Evolutionary conservation across 2,329 filamentous ascomycete genomes (phyloP), one percentile per base, ranked within the genome.

Genomic region (Sporothrix schenckii): DNA sequence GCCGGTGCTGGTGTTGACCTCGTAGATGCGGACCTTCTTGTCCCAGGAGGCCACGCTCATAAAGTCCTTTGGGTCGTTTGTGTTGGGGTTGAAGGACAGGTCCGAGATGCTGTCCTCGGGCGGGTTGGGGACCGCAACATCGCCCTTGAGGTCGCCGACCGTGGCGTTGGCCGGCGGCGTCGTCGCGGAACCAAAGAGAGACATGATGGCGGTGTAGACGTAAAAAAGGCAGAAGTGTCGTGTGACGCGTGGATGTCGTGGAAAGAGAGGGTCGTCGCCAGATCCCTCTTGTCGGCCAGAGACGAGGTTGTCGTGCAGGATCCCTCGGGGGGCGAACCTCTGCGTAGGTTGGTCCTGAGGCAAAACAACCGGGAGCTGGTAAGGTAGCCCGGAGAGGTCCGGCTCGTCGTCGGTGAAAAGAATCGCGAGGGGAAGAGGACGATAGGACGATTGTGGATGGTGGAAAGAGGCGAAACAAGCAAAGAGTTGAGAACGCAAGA

Each of bases 1-100:
- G 56, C 93, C 93, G 24, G 63, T 73, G 74, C 88, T 88, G 70
- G 81, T 82, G 74, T 90, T 88, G 78, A 98, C 93, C 80, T 98
- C 93, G 82, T 98, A 99, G 78, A 99, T 94, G 77, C 94, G 91
- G 73, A 98, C 93, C 80, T 97, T 97, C 84, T 96, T 97, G 82
- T 99, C 95, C 95, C 95, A 99, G 76, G 93, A 97, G 63, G 93
- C 85, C 49, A 97, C 92, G 30, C 94, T 93, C 21, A 99, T 85
- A 78, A 96, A 91, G 76, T 98, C 93, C 74, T 80, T 80, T 82
- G 86, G 68, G 85, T 85, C 77, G 79, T 78, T 60, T 1, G 80
- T 77, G 78, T 84, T 77, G 72, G 82, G 77, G 77, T 85, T 77
- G 83, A 97, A 99, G 65, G 88, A 84, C 72, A 99, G 86, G 78